Evolutionary conservation across 371 early-diverging fungal genomes (phyloP), one percentile per base, ranked within the genome.

Genomic region (Mortierella polycephala): DNA sequence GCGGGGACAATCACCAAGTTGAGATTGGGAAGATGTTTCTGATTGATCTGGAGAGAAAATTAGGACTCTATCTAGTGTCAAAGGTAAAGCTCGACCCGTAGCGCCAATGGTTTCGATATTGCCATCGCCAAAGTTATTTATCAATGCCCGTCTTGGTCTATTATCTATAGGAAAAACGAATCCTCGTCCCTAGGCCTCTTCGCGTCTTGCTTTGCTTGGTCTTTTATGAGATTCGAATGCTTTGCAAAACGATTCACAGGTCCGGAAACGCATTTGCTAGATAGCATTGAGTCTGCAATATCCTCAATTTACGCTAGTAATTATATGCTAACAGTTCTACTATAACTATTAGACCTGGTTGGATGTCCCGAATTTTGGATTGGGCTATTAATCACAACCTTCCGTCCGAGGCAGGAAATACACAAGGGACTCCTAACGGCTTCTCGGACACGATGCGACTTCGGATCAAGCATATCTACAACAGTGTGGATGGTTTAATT

Each of bases 11-110:
- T 81, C 84, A 88, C 70, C 84, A 86, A 16, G 84, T 87, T n/a
- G 88, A 88, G 20, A 66, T 86, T 18, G 91, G 89, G 1, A 90
- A 88, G 58, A 90, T 89, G 68, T 90, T 90, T 45, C 59, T 90
- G 51, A 87, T 87, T 59, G 91, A 90, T 58, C 73, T 90, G 10
- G 91, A 90, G 66, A 75, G 85, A n/a, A 82, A 86, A 1, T 62
- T 90, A 5, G 83, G 89, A 0, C 83, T 89, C 14, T 89, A 86
- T 62, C 81, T 90, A 40, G 61, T 84, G 8, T 85, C 89, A 7
- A 90, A 90, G 71, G 84, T 83, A 40, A 7, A 37, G 20, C 6
- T 30, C 21, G 41, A 30, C n/a, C 5, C 20, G 1, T 18, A 51
- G 0, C 8, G 20, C 14, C 20, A 9, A n/a, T 51, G 16, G 9